Conservation (phyloP, 2,329 filamentous ascomycete species). For the Celoporthe dispersa region DNA sequence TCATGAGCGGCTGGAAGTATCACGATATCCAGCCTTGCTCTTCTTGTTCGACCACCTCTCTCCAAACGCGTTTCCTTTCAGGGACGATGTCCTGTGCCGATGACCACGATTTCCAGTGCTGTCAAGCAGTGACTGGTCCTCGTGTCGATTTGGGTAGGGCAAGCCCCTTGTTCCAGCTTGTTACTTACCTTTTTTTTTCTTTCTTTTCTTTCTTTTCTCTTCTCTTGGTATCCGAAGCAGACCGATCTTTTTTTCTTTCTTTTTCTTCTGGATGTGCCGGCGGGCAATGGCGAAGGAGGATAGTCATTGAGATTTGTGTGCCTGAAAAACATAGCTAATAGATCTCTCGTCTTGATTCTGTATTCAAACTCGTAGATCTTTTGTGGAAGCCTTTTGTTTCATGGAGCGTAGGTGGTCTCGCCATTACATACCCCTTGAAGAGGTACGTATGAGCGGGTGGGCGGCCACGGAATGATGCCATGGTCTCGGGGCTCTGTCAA, state of each 20-base stretch:
- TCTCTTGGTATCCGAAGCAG: neutral
- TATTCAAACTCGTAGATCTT: too few species aligned
- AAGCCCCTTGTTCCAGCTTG: neutral
- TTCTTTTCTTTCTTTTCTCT: neutral
- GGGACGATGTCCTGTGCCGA: neutral
- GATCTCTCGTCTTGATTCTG: conserved; percentile 4
- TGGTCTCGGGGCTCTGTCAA: too few species aligned
- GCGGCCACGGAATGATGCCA: too few species aligned
- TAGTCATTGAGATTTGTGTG: conserved; percentile 1
- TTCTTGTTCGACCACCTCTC: neutral
- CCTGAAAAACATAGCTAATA: conserved; percentile 23
- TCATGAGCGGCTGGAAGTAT: neutral
- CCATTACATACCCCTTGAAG: neutral
- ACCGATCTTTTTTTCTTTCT: neutral
- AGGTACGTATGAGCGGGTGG: too few species aligned
- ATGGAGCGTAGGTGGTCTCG: too few species aligned
- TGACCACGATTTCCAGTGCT: neutral
- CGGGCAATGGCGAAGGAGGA: neutral
- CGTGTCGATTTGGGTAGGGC: neutral
- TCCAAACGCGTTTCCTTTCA: neutral
- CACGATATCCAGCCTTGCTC: conserved; percentile 22
- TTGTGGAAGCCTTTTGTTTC: too few species aligned
- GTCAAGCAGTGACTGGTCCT: neutral
- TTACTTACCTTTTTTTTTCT: neutral
- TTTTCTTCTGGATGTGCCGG: neutral